Evolutionary conservation across 768 basidiomycete species (phyloP), one percentile per base, ranked within the genome.

Genomic region (Phlegmacium glaucopus): DNA sequence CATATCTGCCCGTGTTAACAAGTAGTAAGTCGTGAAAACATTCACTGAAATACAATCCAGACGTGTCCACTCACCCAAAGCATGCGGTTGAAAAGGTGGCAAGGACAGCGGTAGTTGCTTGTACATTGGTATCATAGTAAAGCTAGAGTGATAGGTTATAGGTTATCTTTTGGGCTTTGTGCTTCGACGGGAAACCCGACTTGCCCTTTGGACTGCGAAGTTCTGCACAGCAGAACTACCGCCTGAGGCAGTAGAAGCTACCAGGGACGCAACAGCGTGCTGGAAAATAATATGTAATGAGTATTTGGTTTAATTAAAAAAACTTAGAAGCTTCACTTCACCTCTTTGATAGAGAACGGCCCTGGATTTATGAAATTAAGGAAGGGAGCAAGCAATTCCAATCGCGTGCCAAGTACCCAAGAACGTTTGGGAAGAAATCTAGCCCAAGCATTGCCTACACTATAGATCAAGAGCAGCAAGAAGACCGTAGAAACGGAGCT

Each of bases 1-100:
- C 81, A 52, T 82, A 83, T 13, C 80, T 80, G 37, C 30, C 9
- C n/a, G n/a, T n/a, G n/a, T n/a, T n/a, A n/a, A n/a, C n/a, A n/a
- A n/a, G n/a, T n/a, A n/a, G n/a, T n/a, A n/a, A n/a, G n/a, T n/a
- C n/a, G n/a, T 34, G 16, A 29, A 38, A 41, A 27, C 32, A 4
- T 22, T 16, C 16, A 42, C 8, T 16, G 34, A 44, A 22, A 40
- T 18, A 17, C n/a, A n/a, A 22, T 43, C 34, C 12, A 26, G 6
- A 6, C 9, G n/a, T 22, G 15, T 39, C 3, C 6, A 51, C 71
- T 45, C 52, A 81, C 74, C 79, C 80, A 61, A 84, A 83, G 57
- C 78, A 79, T 4, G 78, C 78, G 0, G 81, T 81, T 2, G 80
- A 83, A 61, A 83, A 83, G 0, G 80, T 83, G 0, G 79, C 78